These are phyloP conservation scores for Ananas comosus DNA, from an alignment of 176 grass and related monocot species.

Conservation along the genomic window DNA sequence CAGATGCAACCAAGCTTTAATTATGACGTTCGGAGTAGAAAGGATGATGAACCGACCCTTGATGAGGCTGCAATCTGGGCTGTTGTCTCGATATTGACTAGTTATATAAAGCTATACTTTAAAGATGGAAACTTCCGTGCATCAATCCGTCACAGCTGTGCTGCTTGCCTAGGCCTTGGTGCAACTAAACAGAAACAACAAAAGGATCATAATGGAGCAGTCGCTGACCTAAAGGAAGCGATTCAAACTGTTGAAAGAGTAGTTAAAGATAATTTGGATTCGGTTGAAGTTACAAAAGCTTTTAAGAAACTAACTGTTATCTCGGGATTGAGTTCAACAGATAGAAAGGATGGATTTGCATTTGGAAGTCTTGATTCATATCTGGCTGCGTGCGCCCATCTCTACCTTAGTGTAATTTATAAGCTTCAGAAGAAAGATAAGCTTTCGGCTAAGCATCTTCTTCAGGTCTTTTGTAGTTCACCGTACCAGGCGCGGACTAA, in stretches of 20 bases:
- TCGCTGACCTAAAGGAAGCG: constrained; percentile 4
- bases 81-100: constrained; percentile 12
- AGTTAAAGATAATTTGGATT: neutral
- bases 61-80: neutral
- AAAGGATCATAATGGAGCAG: neutral
- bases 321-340: neutral
- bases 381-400: constrained; percentile 18
- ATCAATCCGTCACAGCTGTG: neutral
- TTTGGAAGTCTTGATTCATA: constrained; percentile 15
- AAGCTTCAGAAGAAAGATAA: constrained; percentile 5
- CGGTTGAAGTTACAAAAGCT: constrained; percentile 1
- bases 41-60: neutral
- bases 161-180: constrained; percentile 3
- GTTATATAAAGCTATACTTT: neutral
- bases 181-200: neutral
- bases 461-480: constrained; percentile 53
- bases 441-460: constrained; percentile 36
- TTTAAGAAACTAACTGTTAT: constrained; percentile 6
- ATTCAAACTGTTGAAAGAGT: neutral
- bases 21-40: neutral
- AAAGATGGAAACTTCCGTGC: constrained; percentile 10
- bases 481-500: constrained; percentile 36
- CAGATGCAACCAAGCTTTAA: neutral
- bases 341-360: neutral
- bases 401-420: constrained; percentile 23